A percentile compares a stretch with the other conserved stretches of the same genome.
phyloP scores from a whole-genome alignment of 2,329 filamentous ascomycete genomes.

The Aspergillus hortae region DNA sequence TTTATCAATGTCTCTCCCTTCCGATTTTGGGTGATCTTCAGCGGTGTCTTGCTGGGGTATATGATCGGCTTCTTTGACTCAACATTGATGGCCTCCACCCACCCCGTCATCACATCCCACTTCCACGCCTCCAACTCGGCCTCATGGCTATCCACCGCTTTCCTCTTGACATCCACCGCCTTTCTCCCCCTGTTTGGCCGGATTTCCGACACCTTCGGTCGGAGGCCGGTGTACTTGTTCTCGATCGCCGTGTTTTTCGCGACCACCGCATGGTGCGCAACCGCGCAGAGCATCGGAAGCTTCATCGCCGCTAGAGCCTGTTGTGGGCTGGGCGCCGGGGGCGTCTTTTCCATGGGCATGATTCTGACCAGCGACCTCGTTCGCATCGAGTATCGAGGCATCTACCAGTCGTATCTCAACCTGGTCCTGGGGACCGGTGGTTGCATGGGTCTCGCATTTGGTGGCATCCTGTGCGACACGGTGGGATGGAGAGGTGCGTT shows the following conservation, averaged over 20 bases:
- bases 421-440: conserved; percentile 34
- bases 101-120: conserved; percentile 77
- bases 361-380: conserved; percentile 61
- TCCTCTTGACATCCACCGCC: conserved; percentile 71
- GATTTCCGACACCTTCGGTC: conserved; percentile 69
- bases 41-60: conserved; percentile 55
- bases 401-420: conserved; percentile 43
- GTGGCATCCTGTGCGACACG: conserved; percentile 37
- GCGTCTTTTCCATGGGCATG: conserved; percentile 67
- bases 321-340: conserved; percentile 70
- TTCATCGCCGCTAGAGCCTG: conserved; percentile 70
- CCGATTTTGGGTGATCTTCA: conserved; percentile 63
- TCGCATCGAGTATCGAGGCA: conserved; percentile 60
- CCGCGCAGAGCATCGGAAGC: conserved; percentile 64
- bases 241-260: conserved; percentile 60
- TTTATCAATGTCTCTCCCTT: conserved; percentile 37
- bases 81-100: conserved; percentile 76
- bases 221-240: conserved; percentile 64
- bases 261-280: conserved; percentile 67
- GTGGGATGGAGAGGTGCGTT: conserved; percentile 44
- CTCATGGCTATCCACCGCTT: conserved; percentile 78
- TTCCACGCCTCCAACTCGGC: conserved; percentile 74
- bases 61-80: conserved; percentile 65
- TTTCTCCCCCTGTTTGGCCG: conserved; percentile 73
- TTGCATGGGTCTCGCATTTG: conserved; percentile 37